Evolutionary conservation across 441 rosid species (phyloP), one percentile per base, ranked within the genome.

Genomic region (Viola pubescens): DNA sequence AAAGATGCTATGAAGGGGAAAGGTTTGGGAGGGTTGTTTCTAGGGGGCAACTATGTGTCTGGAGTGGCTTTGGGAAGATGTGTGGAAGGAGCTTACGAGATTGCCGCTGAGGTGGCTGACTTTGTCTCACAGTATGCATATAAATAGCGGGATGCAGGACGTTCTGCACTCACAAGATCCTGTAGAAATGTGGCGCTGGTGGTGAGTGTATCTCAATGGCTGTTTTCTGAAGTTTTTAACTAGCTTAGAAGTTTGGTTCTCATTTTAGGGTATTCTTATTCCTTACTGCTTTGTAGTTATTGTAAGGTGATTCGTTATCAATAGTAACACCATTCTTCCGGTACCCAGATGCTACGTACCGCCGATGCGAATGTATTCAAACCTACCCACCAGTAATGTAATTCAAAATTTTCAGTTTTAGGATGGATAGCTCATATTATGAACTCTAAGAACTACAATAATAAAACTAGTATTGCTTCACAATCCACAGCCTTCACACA

Each of bases 31-130:
- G 95, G 98, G 39, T 64, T 89, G 65, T 88, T 86, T 75, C 74
- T 87, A 9, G 91, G 94, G 4, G 96, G 96, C n/a, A 87, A 85
- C 70, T 81, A 83, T 53, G 95, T 81, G 10, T 77, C 85, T n/a
- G 94, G 97, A 59, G 96, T 89, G 42, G 94, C 96, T 67, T 77
- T 87, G 75, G 91, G 95, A 55, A 73, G 94, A 19, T 91, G 88
- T 38, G 91, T 87, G 45, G 95, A 87, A 68, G 86, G 86, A 40
- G 90, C 96, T 59, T 86, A 86, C 10, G 94, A 86, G 69, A 78
- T 77, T 66, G 88, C 94, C 3, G 74, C 79, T 5, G 81, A 82
- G 59, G 95, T 85, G 9, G 78, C 81, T 57, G 70, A 68, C 49
- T 91, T 80, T 73, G 75, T 87, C 59, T 76, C 91, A 44, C 73